These are phyloP conservation scores for Phylloporus arenicola DNA, from an alignment of 768 basidiomycete genomes.

Conservation along the genomic window DNA sequence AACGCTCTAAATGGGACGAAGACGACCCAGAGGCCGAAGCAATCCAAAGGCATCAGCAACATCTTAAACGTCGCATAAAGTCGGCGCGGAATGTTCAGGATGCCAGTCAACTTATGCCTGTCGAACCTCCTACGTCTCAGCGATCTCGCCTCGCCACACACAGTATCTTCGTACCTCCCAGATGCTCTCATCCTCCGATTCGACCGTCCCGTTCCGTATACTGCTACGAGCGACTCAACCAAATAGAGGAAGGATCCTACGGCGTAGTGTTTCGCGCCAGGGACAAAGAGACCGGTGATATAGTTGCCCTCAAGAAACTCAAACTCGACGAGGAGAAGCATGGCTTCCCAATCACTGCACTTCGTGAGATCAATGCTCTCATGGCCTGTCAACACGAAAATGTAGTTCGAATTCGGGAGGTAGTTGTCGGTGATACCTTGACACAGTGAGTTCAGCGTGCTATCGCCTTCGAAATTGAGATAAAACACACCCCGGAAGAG, in stretches of 20 bases:
- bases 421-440: conserved; percentile 96
- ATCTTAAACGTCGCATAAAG: conserved; percentile 54
- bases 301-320: conserved; percentile 95
- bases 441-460: conserved; percentile 78
- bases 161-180: conserved; percentile 70
- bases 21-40: conserved; percentile 43
- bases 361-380: conserved; percentile 93
- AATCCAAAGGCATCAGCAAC: conserved; percentile 30
- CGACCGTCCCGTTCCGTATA: conserved; percentile 89
- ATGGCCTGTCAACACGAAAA: conserved; percentile 94
- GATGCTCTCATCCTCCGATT: conserved; percentile 73
- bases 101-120: conserved; percentile 11
- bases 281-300: conserved; percentile 91
- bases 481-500: conserved; percentile 44
- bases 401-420: conserved; percentile 94
- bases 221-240: conserved; percentile 89
- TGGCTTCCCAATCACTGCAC: conserved; percentile 95
- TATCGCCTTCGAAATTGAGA: conserved; percentile 3
- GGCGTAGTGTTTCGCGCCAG: conserved; percentile 95
- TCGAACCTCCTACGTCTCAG: conserved; percentile 12
- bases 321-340: conserved; percentile 99
- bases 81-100: conserved; percentile 23
- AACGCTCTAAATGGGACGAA: conserved; percentile 71
- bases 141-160: conserved; percentile 30
- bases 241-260: conserved; percentile 98